phyloP scores from a whole-genome alignment of 2,329 filamentous ascomycete genomes.

The Xylariaceae sp. region DNA sequence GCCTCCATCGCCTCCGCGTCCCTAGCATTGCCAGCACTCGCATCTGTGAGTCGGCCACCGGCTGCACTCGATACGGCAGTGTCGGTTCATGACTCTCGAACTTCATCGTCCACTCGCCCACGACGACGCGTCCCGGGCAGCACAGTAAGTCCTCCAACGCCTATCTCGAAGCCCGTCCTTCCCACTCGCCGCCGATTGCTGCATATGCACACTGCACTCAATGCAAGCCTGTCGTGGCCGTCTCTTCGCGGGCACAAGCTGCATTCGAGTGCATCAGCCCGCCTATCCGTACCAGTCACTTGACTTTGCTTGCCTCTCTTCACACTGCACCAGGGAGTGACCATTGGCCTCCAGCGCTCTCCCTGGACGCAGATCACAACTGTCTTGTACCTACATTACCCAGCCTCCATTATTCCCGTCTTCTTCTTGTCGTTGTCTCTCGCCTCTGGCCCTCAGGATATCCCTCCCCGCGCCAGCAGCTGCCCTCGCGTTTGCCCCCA shows the following conservation, averaged over 20 bases:
- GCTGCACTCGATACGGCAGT: too few species aligned
- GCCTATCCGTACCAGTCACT: conserved; percentile 6
- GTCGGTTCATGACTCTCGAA: too few species aligned
- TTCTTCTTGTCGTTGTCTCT: conserved; percentile 8
- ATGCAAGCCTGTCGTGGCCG: conserved; percentile 33
- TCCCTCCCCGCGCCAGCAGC: background rate
- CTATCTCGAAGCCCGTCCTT: conserved; percentile 24
- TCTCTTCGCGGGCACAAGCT: conserved; percentile 31
- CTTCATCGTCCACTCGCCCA: conserved; percentile 26
- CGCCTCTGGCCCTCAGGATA: background rate
- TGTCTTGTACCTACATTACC: too few species aligned
- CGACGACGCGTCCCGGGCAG: conserved; percentile 25
- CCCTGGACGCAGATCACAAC: background rate
- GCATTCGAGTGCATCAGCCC: conserved; percentile 30
- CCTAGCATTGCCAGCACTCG: too few species aligned
- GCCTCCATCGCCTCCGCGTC: too few species aligned
- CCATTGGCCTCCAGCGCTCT: background rate
- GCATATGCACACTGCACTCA: conserved; percentile 31
- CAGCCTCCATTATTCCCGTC: background rate
- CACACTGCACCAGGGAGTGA: too few species aligned
- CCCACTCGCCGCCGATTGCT: conserved; percentile 33
- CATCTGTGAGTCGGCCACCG: too few species aligned
- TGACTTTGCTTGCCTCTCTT: too few species aligned
- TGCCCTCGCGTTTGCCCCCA: background rate
- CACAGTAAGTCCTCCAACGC: conserved; percentile 20